These are phyloP conservation scores for Marasmius fiardii DNA, from an alignment of 1,284 basidiomycete species.

Conservation along the genomic window DNA sequence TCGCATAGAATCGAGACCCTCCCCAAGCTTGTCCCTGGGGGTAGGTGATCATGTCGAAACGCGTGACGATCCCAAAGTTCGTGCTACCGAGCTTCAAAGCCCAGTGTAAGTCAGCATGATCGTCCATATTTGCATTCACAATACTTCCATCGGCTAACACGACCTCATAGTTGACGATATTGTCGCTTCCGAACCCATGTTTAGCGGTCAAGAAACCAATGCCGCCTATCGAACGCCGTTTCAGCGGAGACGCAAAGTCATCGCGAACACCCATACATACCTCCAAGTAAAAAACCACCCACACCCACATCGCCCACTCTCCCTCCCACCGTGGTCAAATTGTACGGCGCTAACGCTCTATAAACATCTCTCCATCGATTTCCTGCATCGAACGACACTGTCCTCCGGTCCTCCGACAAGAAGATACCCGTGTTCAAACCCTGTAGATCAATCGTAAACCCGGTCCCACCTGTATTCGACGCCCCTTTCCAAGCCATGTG, in stretches of 20 bases:
- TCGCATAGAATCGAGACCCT: slow-evolving; percentile 16
- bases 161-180: slow-evolving; percentile 20
- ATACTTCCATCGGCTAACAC: slow-evolving; percentile 20
- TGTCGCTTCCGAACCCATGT: slow-evolving; percentile 21
- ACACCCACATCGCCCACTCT: slow-evolving; percentile 32
- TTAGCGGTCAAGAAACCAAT: slow-evolving; percentile 19
- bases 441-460: slow-evolving; percentile 19
- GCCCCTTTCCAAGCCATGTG: slow-evolving; percentile 17
- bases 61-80: slow-evolving; percentile 22
- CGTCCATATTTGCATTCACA: slow-evolving; percentile 15
- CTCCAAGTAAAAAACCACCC: slow-evolving; percentile 30
- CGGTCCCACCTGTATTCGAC: slow-evolving; percentile 15
- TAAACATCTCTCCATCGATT: slow-evolving; percentile 18
- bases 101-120: slow-evolving; percentile 18
- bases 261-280: slow-evolving; percentile 12
- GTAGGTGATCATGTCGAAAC: slow-evolving; percentile 21
- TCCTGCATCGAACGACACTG: slow-evolving; percentile 16
- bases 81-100: slow-evolving; percentile 21
- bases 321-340: slow-evolving; percentile 28
- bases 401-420: slow-evolving; percentile 12
- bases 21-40: slow-evolving; percentile 19
- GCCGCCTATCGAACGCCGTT: slow-evolving; percentile 16
- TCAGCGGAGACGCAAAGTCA: too few species aligned
- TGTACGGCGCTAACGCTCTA: slow-evolving; percentile 10
- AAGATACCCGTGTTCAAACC: slow-evolving; percentile 1